These are phyloP conservation scores for Metarhizium album DNA, from an alignment of 2,329 filamentous ascomycete genomes.

Conservation along the genomic window DNA sequence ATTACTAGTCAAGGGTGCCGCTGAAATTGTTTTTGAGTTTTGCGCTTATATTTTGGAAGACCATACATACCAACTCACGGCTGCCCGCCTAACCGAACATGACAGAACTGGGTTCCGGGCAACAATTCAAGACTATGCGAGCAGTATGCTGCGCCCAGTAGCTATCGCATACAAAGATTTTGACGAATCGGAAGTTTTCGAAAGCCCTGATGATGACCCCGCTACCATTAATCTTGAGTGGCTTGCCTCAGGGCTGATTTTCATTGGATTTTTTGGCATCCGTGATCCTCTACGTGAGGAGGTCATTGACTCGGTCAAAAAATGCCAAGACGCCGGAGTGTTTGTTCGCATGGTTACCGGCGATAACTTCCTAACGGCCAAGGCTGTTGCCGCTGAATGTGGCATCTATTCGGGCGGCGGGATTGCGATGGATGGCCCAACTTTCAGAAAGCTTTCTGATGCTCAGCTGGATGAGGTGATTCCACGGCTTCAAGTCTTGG, in stretches of 20 bases:
- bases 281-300: conserved; percentile 55
- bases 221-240: conserved; percentile 25
- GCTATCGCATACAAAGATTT: conserved; percentile 67
- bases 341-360: conserved; percentile 54
- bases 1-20: conserved; percentile 45
- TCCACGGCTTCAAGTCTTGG: conserved; percentile 55
- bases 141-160: conserved; percentile 62
- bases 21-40: conserved; percentile 41
- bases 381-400: conserved; percentile 31
- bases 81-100: conserved; percentile 19
- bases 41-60: conserved; percentile 34
- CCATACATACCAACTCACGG: conserved; percentile 24
- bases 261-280: conserved; percentile 46
- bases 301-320: conserved; percentile 49
- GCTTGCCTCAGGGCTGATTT: conserved; percentile 36
- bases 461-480: conserved; percentile 39
- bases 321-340: conserved; percentile 54
- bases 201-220: conserved; percentile 27
- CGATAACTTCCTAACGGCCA: conserved; percentile 33
- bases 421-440: conserved; percentile 45
- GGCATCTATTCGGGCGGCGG: conserved; percentile 48
- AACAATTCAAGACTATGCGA: conserved; percentile 43
- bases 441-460: conserved; percentile 46
- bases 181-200: conserved; percentile 54
- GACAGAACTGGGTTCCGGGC: conserved; percentile 21